Evolutionary conservation across 2,329 filamentous ascomycete genomes (phyloP).

Genomic region (Trichoderma koningiopsis): DNA sequence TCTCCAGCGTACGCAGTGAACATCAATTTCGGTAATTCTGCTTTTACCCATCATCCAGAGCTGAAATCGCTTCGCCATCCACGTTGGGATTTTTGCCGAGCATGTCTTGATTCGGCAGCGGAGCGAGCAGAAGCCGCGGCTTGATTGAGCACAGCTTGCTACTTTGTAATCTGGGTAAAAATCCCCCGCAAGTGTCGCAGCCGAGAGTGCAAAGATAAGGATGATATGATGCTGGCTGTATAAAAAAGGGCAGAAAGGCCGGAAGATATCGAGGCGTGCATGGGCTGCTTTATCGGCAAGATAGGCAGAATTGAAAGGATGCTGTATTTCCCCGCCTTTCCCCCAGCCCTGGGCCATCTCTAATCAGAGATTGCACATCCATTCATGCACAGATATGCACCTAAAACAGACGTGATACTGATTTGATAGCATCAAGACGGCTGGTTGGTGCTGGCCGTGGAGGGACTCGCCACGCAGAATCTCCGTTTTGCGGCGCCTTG

Average conservation of each 20-base stretch:
- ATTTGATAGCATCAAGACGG: background rate
- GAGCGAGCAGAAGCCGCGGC: background rate
- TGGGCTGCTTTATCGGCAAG: conserved; percentile 15
- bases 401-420: background rate
- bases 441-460: background rate
- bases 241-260: background rate
- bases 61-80: background rate
- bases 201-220: conserved; percentile 14
- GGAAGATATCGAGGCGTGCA: conserved; percentile 13
- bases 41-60: background rate
- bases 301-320: conserved; percentile 18
- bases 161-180: background rate
- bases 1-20: background rate
- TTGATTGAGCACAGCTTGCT: background rate
- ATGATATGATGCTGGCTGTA: background rate
- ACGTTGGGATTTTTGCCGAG: conserved; percentile 1
- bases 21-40: background rate
- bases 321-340: conserved; percentile 23
- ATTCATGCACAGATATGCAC: conserved; percentile 4
- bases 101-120: background rate
- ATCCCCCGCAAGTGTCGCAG: conserved; percentile 17
- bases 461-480: background rate
- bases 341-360: conserved; percentile 10
- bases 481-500: background rate
- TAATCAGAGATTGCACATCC: conserved; percentile 16